Evolutionary conservation across 768 basidiomycete species (phyloP).

Genomic region (Rhizopogon roseolus): DNA sequence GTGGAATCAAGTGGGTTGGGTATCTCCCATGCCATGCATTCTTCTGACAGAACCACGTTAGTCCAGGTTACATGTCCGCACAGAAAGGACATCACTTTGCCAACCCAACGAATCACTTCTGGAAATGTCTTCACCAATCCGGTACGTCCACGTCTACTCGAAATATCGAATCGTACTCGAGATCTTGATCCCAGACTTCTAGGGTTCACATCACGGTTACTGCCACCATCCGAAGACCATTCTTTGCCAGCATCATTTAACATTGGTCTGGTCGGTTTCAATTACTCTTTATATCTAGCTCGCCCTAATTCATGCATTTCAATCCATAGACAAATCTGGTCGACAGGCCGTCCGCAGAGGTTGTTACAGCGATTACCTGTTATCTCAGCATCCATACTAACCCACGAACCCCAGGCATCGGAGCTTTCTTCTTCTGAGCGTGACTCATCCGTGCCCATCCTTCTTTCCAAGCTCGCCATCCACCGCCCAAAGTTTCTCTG

Average conservation of each 20-base stretch:
- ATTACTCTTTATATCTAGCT: neutral
- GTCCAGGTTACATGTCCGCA: slow-evolving; percentile 67
- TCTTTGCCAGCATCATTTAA: slow-evolving; percentile 54
- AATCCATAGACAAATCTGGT: slow-evolving; percentile 67
- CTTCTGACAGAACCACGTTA: slow-evolving; percentile 19
- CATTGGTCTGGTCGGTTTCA: slow-evolving; percentile 59
- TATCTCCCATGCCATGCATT: neutral
- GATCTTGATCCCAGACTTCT: neutral
- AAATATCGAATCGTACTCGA: neutral
- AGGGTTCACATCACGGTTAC: slow-evolving; percentile 54
- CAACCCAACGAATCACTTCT: slow-evolving; percentile 80
- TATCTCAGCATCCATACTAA: neutral
- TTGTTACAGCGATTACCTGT: slow-evolving; percentile 12
- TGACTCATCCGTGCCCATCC: slow-evolving; percentile 43
- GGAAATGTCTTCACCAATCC: slow-evolving; percentile 64
- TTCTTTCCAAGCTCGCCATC: slow-evolving; percentile 55
- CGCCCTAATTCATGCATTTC: neutral
- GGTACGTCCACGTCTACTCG: slow-evolving; percentile 30
- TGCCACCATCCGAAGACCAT: slow-evolving; percentile 55
- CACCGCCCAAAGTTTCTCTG: slow-evolving; percentile 65
- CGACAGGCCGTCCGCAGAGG: slow-evolving; percentile 62
- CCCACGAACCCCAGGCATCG: slow-evolving; percentile 34
- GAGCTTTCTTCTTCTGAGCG: slow-evolving; percentile 54
- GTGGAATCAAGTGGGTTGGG: slow-evolving; percentile 71
- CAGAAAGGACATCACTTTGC: slow-evolving; percentile 75